A percentile compares a stretch with the other conserved stretches of the same genome.
Evolutionary conservation across 148 eudicot species (phyloP).

Genomic region (Vaccinium macrocarpon): DNA sequence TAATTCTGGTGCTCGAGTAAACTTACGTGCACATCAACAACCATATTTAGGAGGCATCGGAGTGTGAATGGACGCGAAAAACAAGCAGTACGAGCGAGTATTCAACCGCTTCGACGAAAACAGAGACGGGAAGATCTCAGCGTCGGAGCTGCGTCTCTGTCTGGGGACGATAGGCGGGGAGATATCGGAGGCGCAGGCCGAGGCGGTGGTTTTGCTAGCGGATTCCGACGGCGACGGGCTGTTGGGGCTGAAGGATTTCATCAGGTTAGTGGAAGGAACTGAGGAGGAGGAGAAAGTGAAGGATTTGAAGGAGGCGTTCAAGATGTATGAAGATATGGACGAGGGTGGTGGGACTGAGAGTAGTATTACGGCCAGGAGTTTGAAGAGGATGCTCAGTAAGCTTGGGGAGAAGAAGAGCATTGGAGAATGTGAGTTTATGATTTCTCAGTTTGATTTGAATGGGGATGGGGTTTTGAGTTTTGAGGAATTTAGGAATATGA

Average conservation of each 20-base stretch:
- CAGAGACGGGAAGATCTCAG: conserved; percentile 43
- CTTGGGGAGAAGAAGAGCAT: conserved; percentile 25
- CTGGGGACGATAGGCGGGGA: conserved; percentile 18
- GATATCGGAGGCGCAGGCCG: conserved; percentile 34
- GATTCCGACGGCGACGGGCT: conserved; percentile 49
- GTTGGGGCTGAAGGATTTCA: conserved; percentile 37
- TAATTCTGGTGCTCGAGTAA: not conserved
- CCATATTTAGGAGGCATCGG: not conserved
- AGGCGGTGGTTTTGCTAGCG: conserved; percentile 30
- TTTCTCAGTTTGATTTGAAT: conserved; percentile 24
- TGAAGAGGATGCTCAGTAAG: conserved; percentile 35
- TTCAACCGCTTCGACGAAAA: conserved; percentile 40
- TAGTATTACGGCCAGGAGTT: conserved; percentile 30
- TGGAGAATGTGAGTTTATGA: conserved; percentile 31
- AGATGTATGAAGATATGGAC: conserved; percentile 32
- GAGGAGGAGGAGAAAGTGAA: conserved; percentile 28
- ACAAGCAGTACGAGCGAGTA: conserved; percentile 25
- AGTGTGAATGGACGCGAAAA: conserved; percentile 15
- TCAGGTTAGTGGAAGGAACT: conserved; percentile 34
- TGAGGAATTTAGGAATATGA: conserved; percentile 35
- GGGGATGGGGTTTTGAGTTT: conserved; percentile 38
- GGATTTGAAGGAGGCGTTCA: conserved; percentile 37
- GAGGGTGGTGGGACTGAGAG: not conserved
- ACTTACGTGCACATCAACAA: not conserved
- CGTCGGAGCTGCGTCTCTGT: conserved; percentile 40